Evolutionary conservation across 768 basidiomycete genomes (phyloP).

Genomic region (Hebeloma cylindrosporum): DNA sequence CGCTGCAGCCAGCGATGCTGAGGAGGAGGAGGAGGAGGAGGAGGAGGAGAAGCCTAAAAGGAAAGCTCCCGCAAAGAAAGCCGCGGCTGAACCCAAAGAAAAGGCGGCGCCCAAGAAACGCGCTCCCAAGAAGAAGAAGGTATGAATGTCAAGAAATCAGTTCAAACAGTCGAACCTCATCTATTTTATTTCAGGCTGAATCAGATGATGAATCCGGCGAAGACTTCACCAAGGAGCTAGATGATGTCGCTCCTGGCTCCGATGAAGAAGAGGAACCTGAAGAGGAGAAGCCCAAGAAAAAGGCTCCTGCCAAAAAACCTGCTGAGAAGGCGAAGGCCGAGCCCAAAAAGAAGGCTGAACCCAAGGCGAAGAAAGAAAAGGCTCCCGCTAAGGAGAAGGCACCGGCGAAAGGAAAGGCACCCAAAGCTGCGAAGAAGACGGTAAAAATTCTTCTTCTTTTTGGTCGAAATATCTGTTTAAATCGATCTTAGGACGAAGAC

Average conservation of each 20-base stretch:
- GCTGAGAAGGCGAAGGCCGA: conserved; percentile 38
- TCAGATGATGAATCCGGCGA: conserved; percentile 33
- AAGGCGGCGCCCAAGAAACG: conserved; percentile 45
- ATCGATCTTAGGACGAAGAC: conserved; percentile 34
- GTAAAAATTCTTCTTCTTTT: background rate
- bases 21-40: conserved; percentile 31
- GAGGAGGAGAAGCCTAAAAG: conserved; percentile 42
- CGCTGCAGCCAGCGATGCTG: conserved; percentile 10
- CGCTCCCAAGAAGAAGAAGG: conserved; percentile 37
- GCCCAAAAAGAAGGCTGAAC: conserved; percentile 15
- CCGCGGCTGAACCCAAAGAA: conserved; percentile 40
- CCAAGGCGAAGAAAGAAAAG: conserved; percentile 15
- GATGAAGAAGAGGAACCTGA: conserved; percentile 26
- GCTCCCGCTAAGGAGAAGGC: conserved; percentile 14
- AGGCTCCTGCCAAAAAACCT: conserved; percentile 39
- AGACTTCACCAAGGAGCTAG: conserved; percentile 45
- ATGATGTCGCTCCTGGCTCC: conserved; percentile 35
- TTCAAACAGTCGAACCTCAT: background rate
- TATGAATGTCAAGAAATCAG: conserved; percentile 2
- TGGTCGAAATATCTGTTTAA: background rate
- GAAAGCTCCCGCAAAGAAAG: conserved; percentile 30
- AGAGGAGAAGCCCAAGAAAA: conserved; percentile 51
- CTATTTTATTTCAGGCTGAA: conserved; percentile 1
- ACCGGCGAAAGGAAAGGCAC: conserved; percentile 12
- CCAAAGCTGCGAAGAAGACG: no score